Evolutionary conservation across 495 filamentous ascomycete species (phyloP).

Genomic region (Bryoglossum gracile): DNA sequence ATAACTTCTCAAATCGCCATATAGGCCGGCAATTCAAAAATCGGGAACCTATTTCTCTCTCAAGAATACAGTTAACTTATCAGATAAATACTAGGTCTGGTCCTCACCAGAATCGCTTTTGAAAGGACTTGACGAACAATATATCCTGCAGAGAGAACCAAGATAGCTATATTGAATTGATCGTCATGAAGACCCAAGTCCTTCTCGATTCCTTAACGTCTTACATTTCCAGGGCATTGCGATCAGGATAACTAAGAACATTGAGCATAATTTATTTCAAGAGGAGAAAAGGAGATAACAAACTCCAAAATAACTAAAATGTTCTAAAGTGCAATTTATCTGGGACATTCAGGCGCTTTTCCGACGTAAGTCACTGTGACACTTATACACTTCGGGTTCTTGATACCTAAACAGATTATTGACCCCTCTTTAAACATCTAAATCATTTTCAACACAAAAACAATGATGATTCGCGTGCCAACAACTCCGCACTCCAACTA

Average conservation of each 20-base stretch:
- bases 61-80: slow-evolving; percentile 19
- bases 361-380: too few relatives aligned
- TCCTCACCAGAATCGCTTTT: slow-evolving; percentile 45
- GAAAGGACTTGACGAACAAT: slow-evolving; percentile 5
- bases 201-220: slow-evolving; percentile 60
- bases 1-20: slow-evolving; percentile 47
- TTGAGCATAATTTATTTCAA: slow-evolving; percentile 28
- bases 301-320: too few relatives aligned
- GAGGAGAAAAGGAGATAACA: too few relatives aligned
- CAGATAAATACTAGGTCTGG: slow-evolving; percentile 46
- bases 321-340: too few relatives aligned
- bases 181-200: slow-evolving; percentile 49
- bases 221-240: slow-evolving; percentile 63
- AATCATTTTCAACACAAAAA: too few relatives aligned
- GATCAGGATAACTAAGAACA: slow-evolving; percentile 27
- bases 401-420: too few relatives aligned
- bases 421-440: too few relatives aligned
- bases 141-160: slow-evolving; percentile 43
- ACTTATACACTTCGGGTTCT: too few relatives aligned
- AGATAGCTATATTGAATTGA: slow-evolving; percentile 4
- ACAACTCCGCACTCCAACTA: too few relatives aligned
- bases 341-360: too few relatives aligned
- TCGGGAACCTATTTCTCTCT: slow-evolving; percentile 21
- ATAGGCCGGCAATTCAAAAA: slow-evolving; percentile 28
- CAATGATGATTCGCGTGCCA: too few relatives aligned